A percentile compares a stretch with the other conserved stretches of the same genome.
These are phyloP conservation scores for Cenchrus fungigraminus DNA, from an alignment of 176 grass and related monocot species.

Conservation along the genomic window DNA sequence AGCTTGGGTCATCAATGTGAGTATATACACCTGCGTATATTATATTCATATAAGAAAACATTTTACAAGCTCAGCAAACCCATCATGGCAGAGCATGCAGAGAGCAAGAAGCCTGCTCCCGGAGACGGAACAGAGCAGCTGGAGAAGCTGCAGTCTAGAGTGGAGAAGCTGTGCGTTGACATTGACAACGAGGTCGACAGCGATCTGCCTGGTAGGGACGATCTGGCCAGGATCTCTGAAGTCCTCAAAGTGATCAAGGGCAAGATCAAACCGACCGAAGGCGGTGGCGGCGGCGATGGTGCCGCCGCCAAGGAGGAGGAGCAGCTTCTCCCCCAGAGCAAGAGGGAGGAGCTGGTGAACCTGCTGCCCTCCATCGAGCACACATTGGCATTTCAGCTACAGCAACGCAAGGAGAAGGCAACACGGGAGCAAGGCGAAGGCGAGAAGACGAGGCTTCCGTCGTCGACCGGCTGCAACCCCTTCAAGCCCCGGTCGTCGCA, in stretches of 20 bases:
- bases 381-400: not conserved
- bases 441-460: not conserved
- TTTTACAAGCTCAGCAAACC: not conserved
- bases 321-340: not conserved
- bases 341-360: not conserved
- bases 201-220: not conserved
- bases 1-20: not conserved
- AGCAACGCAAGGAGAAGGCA: not conserved
- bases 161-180: not conserved
- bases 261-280: not conserved
- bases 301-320: not conserved
- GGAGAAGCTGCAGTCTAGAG: not conserved
- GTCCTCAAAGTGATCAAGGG: not conserved
- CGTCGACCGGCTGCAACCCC: constrained; percentile 36
- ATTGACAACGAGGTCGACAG: not conserved
- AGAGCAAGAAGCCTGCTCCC: not conserved
- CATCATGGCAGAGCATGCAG: not conserved
- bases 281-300: not conserved
- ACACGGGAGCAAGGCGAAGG: not conserved
- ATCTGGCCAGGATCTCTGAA: not conserved
- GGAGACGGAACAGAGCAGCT: not conserved
- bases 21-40: not conserved
- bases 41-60: not conserved
- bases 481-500: constrained; percentile 16
- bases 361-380: constrained; percentile 8